These are phyloP conservation scores for Sporisorium graminicola DNA, from an alignment of 1,284 basidiomycete genomes.

Conservation along the genomic window DNA sequence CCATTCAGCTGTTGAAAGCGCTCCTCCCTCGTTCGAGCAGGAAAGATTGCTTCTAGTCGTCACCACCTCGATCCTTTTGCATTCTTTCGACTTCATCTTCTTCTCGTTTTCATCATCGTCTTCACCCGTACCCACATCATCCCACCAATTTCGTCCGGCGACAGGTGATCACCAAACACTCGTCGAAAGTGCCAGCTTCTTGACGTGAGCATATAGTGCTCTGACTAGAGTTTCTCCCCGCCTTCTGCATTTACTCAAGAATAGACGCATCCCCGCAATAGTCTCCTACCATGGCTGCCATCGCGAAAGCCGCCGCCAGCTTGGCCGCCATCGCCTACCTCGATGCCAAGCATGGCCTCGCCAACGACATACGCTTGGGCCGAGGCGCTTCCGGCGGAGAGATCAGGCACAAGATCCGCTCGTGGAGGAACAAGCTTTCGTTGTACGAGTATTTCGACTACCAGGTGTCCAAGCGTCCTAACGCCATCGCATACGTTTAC, in stretches of 20 bases:
- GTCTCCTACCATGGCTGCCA: constrained; percentile 26
- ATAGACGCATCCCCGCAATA: not conserved
- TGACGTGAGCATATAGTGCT: not conserved
- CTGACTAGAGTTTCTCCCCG: not conserved
- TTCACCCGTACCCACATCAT: not conserved
- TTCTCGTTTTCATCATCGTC: too few relatives aligned
- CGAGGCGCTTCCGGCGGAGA: constrained; percentile 33
- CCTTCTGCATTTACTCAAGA: not conserved
- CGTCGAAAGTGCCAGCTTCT: not conserved
- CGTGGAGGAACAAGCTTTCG: constrained; percentile 52
- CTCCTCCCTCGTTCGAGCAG: not conserved
- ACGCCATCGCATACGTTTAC: constrained; percentile 60
- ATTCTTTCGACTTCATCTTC: too few relatives aligned
- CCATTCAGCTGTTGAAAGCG: not conserved
- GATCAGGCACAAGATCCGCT: constrained; percentile 44
- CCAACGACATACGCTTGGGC: constrained; percentile 48
- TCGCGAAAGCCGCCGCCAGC: constrained; percentile 58
- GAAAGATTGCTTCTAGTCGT: too few relatives aligned
- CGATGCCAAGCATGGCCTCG: constrained; percentile 62
- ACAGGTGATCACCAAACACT: not conserved
- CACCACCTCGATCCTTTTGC: too few relatives aligned
- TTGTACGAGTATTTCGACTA: constrained; percentile 58
- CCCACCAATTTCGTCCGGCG: not conserved
- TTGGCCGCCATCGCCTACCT: constrained; percentile 62
- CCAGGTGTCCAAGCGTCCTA: constrained; percentile 44